These are phyloP conservation scores for Elaphomyces granulatus DNA, from an alignment of 495 filamentous ascomycete genomes.

Conservation along the genomic window DNA sequence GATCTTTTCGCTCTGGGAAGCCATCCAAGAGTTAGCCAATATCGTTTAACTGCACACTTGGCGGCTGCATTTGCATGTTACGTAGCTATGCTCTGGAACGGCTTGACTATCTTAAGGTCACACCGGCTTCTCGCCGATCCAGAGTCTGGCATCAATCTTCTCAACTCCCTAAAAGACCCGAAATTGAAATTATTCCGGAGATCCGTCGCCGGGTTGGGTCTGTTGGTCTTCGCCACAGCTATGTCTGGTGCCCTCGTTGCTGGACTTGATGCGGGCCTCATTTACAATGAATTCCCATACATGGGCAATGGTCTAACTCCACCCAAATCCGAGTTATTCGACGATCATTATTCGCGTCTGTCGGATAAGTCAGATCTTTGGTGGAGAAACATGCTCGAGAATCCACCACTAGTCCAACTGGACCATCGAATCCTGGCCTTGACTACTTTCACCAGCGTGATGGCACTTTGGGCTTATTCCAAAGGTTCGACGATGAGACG, in stretches of 20 bases:
- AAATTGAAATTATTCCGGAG: constrained; percentile 56
- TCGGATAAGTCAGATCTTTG: constrained; percentile 64
- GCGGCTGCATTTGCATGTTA: constrained; percentile 86
- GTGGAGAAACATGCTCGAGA: constrained; percentile 97
- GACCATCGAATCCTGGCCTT: constrained; percentile 88
- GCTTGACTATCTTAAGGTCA: constrained; percentile 67
- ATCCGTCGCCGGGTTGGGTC: constrained; percentile 54
- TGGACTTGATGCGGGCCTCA: constrained; percentile 86
- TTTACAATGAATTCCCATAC: constrained; percentile 95
- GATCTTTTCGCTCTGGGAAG: constrained; percentile 83
- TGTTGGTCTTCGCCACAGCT: constrained; percentile 73
- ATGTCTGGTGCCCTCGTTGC: constrained; percentile 91
- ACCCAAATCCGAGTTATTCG: constrained; percentile 67
- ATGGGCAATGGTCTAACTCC: constrained; percentile 80
- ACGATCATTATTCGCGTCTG: constrained; percentile 68
- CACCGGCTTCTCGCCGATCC: constrained; percentile 52
- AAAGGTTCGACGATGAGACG: constrained; percentile 47
- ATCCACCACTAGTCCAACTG: constrained; percentile 85
- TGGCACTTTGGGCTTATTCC: constrained; percentile 63
- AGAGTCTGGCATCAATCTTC: constrained; percentile 34
- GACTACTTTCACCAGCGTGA: constrained; percentile 71
- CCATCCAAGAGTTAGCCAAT: constrained; percentile 87
- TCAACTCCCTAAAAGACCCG: constrained; percentile 48
- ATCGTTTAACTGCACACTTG: constrained; percentile 78
- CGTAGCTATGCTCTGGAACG: constrained; percentile 84